Evolutionary conservation across 2,329 filamentous ascomycete genomes (phyloP), one percentile per base, ranked within the genome.

Genomic region (Lecanicillium sp.): DNA sequence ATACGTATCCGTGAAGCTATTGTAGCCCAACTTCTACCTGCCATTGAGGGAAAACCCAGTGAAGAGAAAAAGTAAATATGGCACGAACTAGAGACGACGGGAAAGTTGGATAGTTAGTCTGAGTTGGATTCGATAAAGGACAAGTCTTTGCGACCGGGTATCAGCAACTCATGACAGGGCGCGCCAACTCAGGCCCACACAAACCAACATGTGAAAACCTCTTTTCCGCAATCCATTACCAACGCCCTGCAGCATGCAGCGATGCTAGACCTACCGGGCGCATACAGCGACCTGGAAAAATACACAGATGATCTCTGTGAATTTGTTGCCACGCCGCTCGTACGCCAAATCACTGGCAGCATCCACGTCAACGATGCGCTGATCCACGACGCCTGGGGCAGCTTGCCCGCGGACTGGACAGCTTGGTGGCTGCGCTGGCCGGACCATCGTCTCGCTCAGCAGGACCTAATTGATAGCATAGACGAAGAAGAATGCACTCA

Each of bases 341-440:
- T 63, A 10, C 59, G 55, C 6, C 62, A 65, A 24, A 58, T 65
- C 26, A 62, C 60, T 1, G 62, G 62, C 3, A 62, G 58, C n/a
- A 59, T 65, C 24, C 62, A 65, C 44, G 62, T 64, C 44, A 65
- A 65, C 33, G 62, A 65, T 48, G 59, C 62, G 2, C 43, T 65
- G 24, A 60, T 63, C 41, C 29, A 57, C 32, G 38, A 60, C 44
- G 61, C 61, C 10, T 65, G 62, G 62, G 52, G 51, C 11, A 51
- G 54, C 3, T 38, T 65, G 23, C 62, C 62, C 5, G 1, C 20
- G 9, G 61, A 63, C 23, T 65, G 62, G 62, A 62, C 59, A 3
- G 19, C 39, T 12, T 61, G 60, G 55, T 65, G 60, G 61, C 55
- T 53, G 1, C 51, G 56, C 1, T 45, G 56, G 14, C 53, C 60